Evolutionary conservation across 805 yeast species (phyloP).

Genomic region (Jamesozyma lodderae): DNA sequence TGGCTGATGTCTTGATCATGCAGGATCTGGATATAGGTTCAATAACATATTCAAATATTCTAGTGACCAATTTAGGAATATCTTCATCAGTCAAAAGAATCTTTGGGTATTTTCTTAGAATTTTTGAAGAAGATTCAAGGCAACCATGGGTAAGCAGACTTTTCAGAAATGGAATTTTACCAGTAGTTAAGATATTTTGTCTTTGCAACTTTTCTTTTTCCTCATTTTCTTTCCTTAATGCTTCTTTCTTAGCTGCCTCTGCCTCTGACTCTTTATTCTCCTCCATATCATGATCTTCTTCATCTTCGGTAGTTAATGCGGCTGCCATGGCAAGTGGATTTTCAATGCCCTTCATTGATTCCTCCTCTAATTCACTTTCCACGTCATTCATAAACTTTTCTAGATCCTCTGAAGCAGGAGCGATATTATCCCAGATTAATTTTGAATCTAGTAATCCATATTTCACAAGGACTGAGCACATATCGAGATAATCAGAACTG

Average conservation of each 20-base stretch:
- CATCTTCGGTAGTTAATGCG: slow-evolving; percentile 64
- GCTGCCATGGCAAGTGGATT: slow-evolving; percentile 85
- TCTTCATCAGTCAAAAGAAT: slow-evolving; percentile 46
- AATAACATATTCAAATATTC: slow-evolving; percentile 42
- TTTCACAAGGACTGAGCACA: slow-evolving; percentile 52
- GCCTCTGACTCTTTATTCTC: slow-evolving; percentile 4
- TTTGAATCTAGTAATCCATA: slow-evolving; percentile 59
- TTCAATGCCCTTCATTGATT: slow-evolving; percentile 52
- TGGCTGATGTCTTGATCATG: background rate
- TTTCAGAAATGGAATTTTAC: slow-evolving; percentile 42
- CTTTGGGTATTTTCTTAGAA: slow-evolving; percentile 54
- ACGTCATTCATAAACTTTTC: slow-evolving; percentile 35
- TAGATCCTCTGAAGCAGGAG: slow-evolving; percentile 45
- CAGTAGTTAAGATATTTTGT: slow-evolving; percentile 11
- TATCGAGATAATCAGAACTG: slow-evolving; percentile 31
- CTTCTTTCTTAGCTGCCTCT: slow-evolving; percentile 3
- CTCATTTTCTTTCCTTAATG: slow-evolving; percentile 7
- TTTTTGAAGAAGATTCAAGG: slow-evolving; percentile 49
- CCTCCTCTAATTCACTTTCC: slow-evolving; percentile 42
- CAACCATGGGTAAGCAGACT: slow-evolving; percentile 51
- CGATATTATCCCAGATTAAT: slow-evolving; percentile 45
- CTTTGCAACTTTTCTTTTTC: slow-evolving; percentile 12
- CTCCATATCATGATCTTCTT: slow-evolving; percentile 26
- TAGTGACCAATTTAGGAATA: slow-evolving; percentile 38
- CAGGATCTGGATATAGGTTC: slow-evolving; percentile 33